phyloP scores from a whole-genome alignment of 2,329 filamentous ascomycete genomes.

The Stylonectria norvegica region DNA sequence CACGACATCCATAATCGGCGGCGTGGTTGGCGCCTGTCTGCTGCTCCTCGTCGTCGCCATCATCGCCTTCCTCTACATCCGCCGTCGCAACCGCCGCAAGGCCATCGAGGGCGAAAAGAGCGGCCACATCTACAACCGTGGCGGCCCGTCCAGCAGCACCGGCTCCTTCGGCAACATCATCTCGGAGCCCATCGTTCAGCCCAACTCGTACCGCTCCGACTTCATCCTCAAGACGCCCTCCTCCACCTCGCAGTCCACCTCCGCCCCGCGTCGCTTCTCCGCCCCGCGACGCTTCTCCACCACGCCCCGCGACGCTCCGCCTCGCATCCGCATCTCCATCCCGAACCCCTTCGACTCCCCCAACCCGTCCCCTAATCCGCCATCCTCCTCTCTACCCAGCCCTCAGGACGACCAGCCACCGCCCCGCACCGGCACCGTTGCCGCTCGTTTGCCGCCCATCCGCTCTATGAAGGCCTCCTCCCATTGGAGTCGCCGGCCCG shows the following conservation, averaged over 20 bases:
- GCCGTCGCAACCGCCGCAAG: conserved; percentile 28
- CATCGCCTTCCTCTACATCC: conserved; percentile 39
- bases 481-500: conserved; percentile 21
- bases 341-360: conserved; percentile 37
- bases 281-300: conserved; percentile 9
- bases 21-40: conserved; percentile 45
- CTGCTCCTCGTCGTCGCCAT: conserved; percentile 39
- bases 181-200: conserved; percentile 52
- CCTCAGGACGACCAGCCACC: conserved; percentile 24
- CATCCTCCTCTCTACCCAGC: conserved; percentile 20
- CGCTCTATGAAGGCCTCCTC: conserved; percentile 36
- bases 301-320: conserved; percentile 6
- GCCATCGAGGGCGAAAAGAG: conserved; percentile 19
- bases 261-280: conserved; percentile 10
- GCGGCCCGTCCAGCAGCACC: conserved; percentile 19
- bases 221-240: conserved; percentile 45
- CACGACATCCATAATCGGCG: conserved; percentile 43
- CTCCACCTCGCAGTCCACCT: conserved; percentile 5
- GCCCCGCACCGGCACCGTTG: conserved; percentile 27
- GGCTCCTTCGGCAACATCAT: conserved; percentile 44
- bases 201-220: conserved; percentile 46
- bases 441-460: conserved; percentile 34
- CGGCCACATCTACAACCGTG: conserved; percentile 12
- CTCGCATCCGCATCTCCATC: conserved; percentile 31
- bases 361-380: conserved; percentile 22